Conservation (phyloP, 1,139 yeast species). For the Sugiyamaella neomexicana region DNA sequence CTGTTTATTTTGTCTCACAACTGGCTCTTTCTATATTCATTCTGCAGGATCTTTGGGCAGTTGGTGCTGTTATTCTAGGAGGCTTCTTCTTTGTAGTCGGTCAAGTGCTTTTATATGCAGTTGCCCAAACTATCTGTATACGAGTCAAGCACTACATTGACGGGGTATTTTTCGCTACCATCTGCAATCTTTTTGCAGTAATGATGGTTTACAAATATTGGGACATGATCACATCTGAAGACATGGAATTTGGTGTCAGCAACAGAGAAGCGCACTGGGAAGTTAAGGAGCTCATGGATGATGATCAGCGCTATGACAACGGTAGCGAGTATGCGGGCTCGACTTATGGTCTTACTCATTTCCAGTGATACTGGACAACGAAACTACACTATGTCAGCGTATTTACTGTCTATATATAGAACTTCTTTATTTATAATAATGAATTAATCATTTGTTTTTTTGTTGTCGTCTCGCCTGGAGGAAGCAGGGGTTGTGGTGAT, state of each 20-base stretch:
- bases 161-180: slow-evolving; percentile 80
- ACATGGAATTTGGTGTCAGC: slow-evolving; percentile 84
- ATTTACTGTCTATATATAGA: not conserved
- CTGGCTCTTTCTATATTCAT: slow-evolving; percentile 66
- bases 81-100: slow-evolving; percentile 77
- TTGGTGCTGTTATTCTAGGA: slow-evolving; percentile 75
- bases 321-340: slow-evolving; percentile 42
- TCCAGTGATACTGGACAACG: slow-evolving; percentile 25
- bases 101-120: slow-evolving; percentile 69
- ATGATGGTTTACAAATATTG: slow-evolving; percentile 97
- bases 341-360: slow-evolving; percentile 32
- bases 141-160: slow-evolving; percentile 83
- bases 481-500: no score
- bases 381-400: not conserved
- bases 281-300: slow-evolving; percentile 49
- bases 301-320: slow-evolving; percentile 42
- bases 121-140: slow-evolving; percentile 64
- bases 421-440: not conserved
- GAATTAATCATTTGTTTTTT: no score
- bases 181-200: slow-evolving; percentile 74
- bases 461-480: no score
- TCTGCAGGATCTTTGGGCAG: slow-evolving; percentile 78
- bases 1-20: slow-evolving; percentile 67
- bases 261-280: slow-evolving; percentile 51
- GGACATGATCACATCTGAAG: slow-evolving; percentile 96